These are phyloP conservation scores for Leishmania amazonensis DNA, from an alignment of 208 protist genomes.

Conservation along the genomic window DNA sequence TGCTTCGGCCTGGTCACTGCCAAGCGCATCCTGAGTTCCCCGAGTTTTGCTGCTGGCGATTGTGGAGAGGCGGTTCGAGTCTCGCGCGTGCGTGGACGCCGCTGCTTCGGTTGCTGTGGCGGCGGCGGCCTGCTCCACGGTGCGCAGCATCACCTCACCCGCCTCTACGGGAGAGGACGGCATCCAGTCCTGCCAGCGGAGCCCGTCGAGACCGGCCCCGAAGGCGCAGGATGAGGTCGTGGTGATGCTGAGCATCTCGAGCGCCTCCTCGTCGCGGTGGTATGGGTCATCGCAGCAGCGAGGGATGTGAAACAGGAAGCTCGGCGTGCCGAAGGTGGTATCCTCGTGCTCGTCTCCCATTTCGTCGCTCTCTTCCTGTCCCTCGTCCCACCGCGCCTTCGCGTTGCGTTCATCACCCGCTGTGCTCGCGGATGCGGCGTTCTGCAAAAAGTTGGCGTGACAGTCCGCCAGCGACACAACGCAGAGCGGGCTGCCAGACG, in stretches of 20 bases:
- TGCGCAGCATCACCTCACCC: slow-evolving; percentile 16
- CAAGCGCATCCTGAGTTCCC: not conserved
- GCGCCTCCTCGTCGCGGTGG: slow-evolving; percentile 53
- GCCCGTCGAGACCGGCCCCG: slow-evolving; percentile 41
- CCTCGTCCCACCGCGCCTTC: not conserved
- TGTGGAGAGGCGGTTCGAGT: not conserved
- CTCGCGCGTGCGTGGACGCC: not conserved
- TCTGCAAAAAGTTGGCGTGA: not conserved
- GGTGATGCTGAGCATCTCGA: slow-evolving; percentile 53
- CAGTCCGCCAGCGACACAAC: slow-evolving; percentile 26
- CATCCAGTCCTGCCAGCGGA: slow-evolving; percentile 37
- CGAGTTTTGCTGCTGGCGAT: not conserved
- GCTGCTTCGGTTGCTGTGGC: not conserved
- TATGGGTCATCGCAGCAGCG: slow-evolving; percentile 51
- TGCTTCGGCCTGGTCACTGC: not conserved
- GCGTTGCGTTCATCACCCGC: not conserved
- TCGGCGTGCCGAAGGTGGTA: not conserved
- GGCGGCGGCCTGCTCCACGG: not conserved
- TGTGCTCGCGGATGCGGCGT: not conserved
- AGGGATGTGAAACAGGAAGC: slow-evolving; percentile 22
- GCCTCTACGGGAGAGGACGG: slow-evolving; percentile 16
- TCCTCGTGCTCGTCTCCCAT: not conserved
- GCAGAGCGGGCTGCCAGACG: slow-evolving; percentile 5
- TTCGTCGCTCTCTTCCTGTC: not conserved
- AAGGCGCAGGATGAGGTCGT: slow-evolving; percentile 62